Conservation (phyloP, 2,329 filamentous ascomycete species). For the Ampelomyces quisqualis region DNA sequence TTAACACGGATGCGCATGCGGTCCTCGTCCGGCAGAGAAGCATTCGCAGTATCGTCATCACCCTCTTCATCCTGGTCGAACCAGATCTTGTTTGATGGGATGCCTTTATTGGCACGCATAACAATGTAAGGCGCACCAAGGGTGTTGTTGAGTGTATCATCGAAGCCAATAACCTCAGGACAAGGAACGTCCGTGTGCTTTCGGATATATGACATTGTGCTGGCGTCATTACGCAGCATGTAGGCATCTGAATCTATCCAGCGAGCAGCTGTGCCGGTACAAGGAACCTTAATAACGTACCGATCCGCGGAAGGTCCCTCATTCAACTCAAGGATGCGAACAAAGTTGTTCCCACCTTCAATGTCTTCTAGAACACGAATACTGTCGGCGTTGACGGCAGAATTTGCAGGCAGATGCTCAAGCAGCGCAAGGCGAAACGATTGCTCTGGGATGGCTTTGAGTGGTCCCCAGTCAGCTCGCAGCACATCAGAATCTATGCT, state of each 20-base stretch:
- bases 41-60: conserved; percentile 1
- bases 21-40: background rate
- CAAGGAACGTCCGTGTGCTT: conserved; percentile 13
- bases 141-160: conserved; percentile 11
- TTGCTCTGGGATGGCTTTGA: background rate
- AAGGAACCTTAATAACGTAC: conserved; percentile 9
- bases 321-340: background rate
- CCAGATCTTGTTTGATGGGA: conserved; percentile 9
- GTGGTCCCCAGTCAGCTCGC: conserved; percentile 1
- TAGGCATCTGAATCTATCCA: conserved; percentile 10
- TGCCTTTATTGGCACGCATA: conserved; percentile 10
- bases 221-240: conserved; percentile 8
- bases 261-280: conserved; percentile 6
- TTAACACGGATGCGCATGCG: conserved; percentile 6
- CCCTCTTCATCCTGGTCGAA: conserved; percentile 16
- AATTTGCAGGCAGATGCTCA: background rate
- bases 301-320: background rate
- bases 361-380: background rate
- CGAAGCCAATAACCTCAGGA: conserved; percentile 15
- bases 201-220: conserved; percentile 9
- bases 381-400: conserved; percentile 17
- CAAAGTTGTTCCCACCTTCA: background rate
- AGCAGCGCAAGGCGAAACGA: background rate
- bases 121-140: conserved; percentile 21
- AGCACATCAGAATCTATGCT: background rate